Evolutionary conservation across 371 early-diverging fungal species (phyloP).

Genomic region (Mortierella sp.): DNA sequence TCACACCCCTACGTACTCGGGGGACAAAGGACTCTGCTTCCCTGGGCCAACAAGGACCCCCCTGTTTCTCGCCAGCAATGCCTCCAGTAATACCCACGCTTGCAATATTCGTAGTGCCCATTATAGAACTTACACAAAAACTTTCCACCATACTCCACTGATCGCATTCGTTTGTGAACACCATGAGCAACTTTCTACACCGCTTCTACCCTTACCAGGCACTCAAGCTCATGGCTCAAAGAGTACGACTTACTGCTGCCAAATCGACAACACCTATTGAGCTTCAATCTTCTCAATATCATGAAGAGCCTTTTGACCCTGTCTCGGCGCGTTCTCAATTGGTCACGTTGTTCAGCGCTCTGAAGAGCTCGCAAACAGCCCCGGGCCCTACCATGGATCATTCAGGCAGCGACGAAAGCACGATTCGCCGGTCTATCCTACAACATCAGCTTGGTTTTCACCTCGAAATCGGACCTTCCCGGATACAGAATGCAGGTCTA

Average conservation of each 20-base stretch:
- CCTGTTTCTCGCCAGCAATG: no score
- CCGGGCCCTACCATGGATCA: not conserved
- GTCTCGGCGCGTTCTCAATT: constrained; percentile 10
- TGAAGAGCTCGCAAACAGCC: constrained; percentile 10
- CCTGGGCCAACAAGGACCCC: no score
- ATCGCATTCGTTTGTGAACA: not conserved
- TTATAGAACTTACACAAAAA: no score
- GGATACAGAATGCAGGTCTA: constrained; percentile 28
- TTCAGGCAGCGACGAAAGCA: not conserved
- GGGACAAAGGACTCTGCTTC: no score
- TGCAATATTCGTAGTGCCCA: no score
- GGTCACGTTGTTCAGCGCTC: constrained; percentile 20
- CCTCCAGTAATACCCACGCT: no score
- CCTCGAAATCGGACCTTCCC: constrained; percentile 25
- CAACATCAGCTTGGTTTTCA: constrained; percentile 26
- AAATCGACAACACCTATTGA: not conserved
- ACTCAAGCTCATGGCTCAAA: constrained; percentile 29
- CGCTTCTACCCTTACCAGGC: constrained; percentile 47
- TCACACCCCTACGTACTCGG: no score
- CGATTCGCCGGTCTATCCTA: constrained; percentile 6
- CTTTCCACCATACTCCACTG: no score
- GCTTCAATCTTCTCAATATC: not conserved
- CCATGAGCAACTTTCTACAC: constrained; percentile 48
- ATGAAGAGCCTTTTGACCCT: constrained; percentile 20
- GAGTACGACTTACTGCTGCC: not conserved